A percentile compares a stretch with the other conserved stretches of the same genome.
Conservation (phyloP, 345 rosid species). For the Eucalyptus albens region DNA sequence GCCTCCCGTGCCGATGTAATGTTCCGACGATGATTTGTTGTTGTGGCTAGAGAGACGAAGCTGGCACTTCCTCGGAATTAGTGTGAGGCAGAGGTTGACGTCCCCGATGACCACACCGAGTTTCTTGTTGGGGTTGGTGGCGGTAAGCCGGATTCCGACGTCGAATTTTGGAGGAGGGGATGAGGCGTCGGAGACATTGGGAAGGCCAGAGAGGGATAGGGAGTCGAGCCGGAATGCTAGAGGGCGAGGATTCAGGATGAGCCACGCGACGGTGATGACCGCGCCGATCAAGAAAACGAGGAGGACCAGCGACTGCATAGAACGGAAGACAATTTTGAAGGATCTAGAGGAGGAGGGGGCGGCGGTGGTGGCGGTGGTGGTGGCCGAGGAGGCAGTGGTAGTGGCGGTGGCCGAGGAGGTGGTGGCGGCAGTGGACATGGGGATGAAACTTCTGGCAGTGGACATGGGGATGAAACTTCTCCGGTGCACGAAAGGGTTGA, state of each 20-base stretch:
- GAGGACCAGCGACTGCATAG: neutral
- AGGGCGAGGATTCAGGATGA: neutral
- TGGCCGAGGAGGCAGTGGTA: neutral
- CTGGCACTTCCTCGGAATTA: neutral
- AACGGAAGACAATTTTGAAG: neutral
- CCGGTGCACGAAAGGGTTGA: neutral
- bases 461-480: neutral
- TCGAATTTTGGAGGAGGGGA: neutral
- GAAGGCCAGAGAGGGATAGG: neutral
- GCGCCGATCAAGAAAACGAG: neutral
- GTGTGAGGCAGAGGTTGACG: neutral
- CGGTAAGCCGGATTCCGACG: neutral
- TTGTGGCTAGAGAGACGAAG: neutral
- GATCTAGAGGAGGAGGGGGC: neutral
- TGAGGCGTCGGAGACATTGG: neutral
- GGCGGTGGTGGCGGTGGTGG: neutral
- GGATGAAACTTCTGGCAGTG: neutral
- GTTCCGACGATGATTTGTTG: neutral
- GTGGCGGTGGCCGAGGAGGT: neutral
- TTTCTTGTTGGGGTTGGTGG: neutral
- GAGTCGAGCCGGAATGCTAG: neutral
- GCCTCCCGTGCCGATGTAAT: accelerated
- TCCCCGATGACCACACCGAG: neutral
- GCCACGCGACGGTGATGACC: neutral
- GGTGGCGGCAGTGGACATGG: neutral